A percentile compares a stretch with the other conserved stretches of the same genome.
These are phyloP conservation scores for Didymella pomorum DNA, from an alignment of 2,329 filamentous ascomycete species.

Conservation along the genomic window DNA sequence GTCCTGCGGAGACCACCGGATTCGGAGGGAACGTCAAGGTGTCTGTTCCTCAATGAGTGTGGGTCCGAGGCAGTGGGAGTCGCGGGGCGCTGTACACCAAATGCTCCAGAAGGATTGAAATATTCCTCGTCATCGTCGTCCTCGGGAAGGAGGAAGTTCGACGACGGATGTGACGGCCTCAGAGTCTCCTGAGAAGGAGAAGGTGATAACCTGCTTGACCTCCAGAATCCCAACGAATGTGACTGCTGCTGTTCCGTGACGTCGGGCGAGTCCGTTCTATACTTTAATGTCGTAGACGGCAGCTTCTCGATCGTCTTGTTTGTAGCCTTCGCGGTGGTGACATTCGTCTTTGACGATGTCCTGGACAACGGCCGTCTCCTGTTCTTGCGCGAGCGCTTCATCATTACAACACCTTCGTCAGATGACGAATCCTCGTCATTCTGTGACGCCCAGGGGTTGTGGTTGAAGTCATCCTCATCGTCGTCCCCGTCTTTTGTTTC, in stretches of 20 bases:
- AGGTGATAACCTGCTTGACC: slow-evolving; percentile 64
- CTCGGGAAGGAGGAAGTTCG: slow-evolving; percentile 70
- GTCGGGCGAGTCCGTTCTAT: slow-evolving; percentile 78
- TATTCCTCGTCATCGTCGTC: slow-evolving; percentile 61
- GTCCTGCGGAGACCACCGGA: slow-evolving; percentile 74
- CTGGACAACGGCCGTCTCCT: slow-evolving; percentile 58
- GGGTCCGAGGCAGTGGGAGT: slow-evolving; percentile 46
- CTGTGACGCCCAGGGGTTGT: slow-evolving; percentile 50
- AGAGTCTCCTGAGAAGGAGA: slow-evolving; percentile 86
- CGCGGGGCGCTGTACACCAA: slow-evolving; percentile 46
- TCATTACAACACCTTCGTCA: slow-evolving; percentile 81
- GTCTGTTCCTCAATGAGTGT: slow-evolving; percentile 30
- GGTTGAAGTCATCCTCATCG: slow-evolving; percentile 60
- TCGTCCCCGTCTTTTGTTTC: slow-evolving; percentile 83
- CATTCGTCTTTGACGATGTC: slow-evolving; percentile 64
- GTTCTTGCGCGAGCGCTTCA: slow-evolving; percentile 68
- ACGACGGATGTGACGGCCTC: slow-evolving; percentile 71
- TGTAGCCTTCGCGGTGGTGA: slow-evolving; percentile 59
- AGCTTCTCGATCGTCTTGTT: slow-evolving; percentile 89
- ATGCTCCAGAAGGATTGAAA: slow-evolving; percentile 54
- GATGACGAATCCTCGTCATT: slow-evolving; percentile 64
- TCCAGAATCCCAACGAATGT: slow-evolving; percentile 56
- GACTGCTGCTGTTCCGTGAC: slow-evolving; percentile 61
- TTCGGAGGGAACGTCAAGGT: slow-evolving; percentile 29
- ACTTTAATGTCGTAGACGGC: slow-evolving; percentile 87